Base-by-base conservation (phyloP, 306 rosid species). In the Astragalus membranaceus region DNA sequence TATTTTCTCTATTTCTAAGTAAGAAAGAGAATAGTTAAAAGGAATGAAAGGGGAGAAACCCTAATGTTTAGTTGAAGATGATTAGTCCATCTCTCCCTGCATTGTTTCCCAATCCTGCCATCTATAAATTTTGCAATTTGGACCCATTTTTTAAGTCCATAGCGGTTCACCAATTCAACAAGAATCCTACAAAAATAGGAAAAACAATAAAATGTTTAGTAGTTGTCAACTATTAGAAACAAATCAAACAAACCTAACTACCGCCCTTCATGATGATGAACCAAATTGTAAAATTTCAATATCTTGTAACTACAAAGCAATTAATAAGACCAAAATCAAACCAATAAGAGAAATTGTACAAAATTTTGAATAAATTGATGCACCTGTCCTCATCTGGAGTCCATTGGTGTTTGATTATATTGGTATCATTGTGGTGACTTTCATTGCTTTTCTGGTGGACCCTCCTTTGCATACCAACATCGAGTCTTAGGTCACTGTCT, bases 41-140 rank as follows among this genome's bases (percentile, higher is more conserved):
- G 8, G 2, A 47, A 6, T 2, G 53, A 69, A 76, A 37, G 20
- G 7, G 13, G 32, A 32, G 13, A 59, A 72, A 81, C 98, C 95
- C 76, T 89, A 75, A 89, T 86, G 74, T 89, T 81, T 3, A 91
- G 91, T 39, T 85, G 72, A 16, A 92, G 79, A 81, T 92, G 98
- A 50, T 92, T 90, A 67, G 85, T 80, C 98, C 98, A 92, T 79
- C 98, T 84, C 78, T 88, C 96, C 53, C 98, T 82, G 23, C 98
- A 92, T 67, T 92, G 96, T 79, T 92, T 92, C 10, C 96, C 96
- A 7, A 77, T 83, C 70, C 98, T 77, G 6, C 96, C 96, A 4
- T 11, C 66, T 36, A 92, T 47, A 43, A 51, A 6, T 47, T 70
- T 84, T 0, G 96, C 88, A 20, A 92, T 85, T 11, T 76, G 69